Base-by-base conservation (phyloP, 257 asterid species). In the Marsdenia floribunda region DNA sequence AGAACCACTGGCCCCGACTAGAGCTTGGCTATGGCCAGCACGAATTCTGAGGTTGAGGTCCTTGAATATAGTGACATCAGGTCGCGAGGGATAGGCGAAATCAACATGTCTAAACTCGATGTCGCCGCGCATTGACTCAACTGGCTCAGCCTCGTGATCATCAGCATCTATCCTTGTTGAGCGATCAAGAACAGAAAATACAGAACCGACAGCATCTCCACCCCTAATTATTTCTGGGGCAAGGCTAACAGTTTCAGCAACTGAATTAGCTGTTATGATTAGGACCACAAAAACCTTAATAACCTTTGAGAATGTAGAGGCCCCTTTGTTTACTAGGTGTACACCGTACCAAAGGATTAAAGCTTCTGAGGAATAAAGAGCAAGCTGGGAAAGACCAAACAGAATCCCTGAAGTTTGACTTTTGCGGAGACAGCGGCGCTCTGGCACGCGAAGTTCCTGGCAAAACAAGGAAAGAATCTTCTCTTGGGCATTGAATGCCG, bases 1-100 rank as follows among this genome's bases (percentile, higher is more conserved):
- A 0, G 98, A 95, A 21, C 99, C 99, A 19, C 98, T 95, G 0
- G 99, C 94, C 15, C 99, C 99, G 0, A 95, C 99, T 1, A 95
- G 96, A 3, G 99, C 98, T 79, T 95, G 98, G 87, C 99, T 95
- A 49, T 88, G 96, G 29, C 99, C 99, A 0, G 99, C 98, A 4
- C 98, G 91, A 59, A 95, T 93, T 73, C 96, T 73, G 11, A 95
- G 83, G 83, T 79, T 95, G 12, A 95, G 54, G 78, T 91, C 98
- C 88, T 88, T 95, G 70, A 95, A 95, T 72, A 95, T 91, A 65
- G 77, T 77, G 35, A 95, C 96, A 19, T 95, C 99, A 0, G 95
- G 97, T 1, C 99, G 87, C 0, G 99, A 92, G 1, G 99, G 99
- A 76, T 95, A 95, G 0, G 97, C 90, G 35, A 95, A 95, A 85